These are phyloP conservation scores for Boletus reticulatus DNA, from an alignment of 768 basidiomycete species.

Conservation along the genomic window DNA sequence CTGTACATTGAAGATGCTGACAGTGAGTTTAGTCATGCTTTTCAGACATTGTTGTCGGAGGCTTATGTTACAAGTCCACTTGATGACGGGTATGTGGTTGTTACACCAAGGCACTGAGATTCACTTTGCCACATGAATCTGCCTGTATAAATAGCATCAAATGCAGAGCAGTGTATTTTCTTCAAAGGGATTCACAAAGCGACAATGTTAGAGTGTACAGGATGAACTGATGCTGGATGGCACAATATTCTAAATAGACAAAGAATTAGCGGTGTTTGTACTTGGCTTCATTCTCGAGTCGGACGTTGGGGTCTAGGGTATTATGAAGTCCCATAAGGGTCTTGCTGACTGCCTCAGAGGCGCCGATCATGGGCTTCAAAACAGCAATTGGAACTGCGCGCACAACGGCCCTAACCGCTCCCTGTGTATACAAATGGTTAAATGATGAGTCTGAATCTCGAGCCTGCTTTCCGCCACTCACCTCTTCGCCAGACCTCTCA, in stretches of 20 bases:
- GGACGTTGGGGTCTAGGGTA: constrained; percentile 81
- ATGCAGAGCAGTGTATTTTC: neutral
- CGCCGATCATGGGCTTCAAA: constrained; percentile 96
- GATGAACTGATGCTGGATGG: constrained; percentile 15
- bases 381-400: constrained; percentile 98
- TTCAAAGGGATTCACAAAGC: neutral
- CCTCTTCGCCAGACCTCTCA: constrained; percentile 90
- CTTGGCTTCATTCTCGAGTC: constrained; percentile 86
- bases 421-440: constrained; percentile 44
- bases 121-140: neutral
- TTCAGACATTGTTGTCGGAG: constrained; percentile 24
- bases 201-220: constrained; percentile 9
- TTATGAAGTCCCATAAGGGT: constrained; percentile 93
- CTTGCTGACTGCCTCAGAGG: constrained; percentile 94
- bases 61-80: constrained; percentile 32
- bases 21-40: constrained; percentile 10
- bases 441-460: neutral
- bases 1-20: neutral
- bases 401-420: constrained; percentile 89
- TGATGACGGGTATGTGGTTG: constrained; percentile 27
- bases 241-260: constrained; percentile 18
- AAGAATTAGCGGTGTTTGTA: constrained; percentile 78
- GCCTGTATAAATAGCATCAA: neutral
- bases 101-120: constrained; percentile 26
- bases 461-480: constrained; percentile 31